Base-by-base conservation (phyloP, 164 flowering plant species). In the Magnolia officinalis region DNA sequence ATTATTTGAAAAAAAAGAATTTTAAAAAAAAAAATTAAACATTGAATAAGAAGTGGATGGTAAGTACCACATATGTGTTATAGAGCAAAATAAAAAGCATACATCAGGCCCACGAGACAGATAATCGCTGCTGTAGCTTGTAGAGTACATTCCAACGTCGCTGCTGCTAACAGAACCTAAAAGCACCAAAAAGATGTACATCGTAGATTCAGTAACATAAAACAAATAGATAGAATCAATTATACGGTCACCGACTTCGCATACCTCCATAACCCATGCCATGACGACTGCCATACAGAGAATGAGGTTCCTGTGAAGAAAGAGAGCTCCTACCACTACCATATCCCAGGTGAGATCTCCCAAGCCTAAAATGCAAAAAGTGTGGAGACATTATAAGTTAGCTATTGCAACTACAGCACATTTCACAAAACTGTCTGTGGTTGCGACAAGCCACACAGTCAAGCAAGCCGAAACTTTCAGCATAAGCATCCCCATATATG, bases 141-240 rank as follows among this genome's bases (percentile, higher is more conserved):
- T 89, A 2, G 97, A 84, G 79, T 94, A 96, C 88, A 90, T 84
- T 69, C 98, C 90, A 77, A 75, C 90, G 76, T 91, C 95, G 84
- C 85, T 86, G 65, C 93, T 80, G 73, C 92, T 79, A 75, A 78
- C 91, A 67, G 98, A 89, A 81, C 96, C 98, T 94, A 83, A 73
- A 68, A 55, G 13, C 29, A 51, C 18, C 65, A 74, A 50, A 8
- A 2, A 24, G 4, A 59, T 21, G 14, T 8, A 23, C n/a, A 55
- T 20, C 24, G 2, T 8, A 6, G 18, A 8, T 11, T 50, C 26
- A 70, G 59, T 67, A 66, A 49, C 18, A 11, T 7, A 21, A 66
- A 24, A 6, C 50, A 45, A 24, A 14, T 20, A 29, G n/a, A 20
- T 7, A 58, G 26, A 2, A 50, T 2, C 58, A 70, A 50, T 19